A percentile compares a stretch with the other conserved stretches of the same genome.
Conservation (phyloP, 2,329 filamentous ascomycete genomes). For the Teratosphaeria pseudoeucalypti region DNA sequence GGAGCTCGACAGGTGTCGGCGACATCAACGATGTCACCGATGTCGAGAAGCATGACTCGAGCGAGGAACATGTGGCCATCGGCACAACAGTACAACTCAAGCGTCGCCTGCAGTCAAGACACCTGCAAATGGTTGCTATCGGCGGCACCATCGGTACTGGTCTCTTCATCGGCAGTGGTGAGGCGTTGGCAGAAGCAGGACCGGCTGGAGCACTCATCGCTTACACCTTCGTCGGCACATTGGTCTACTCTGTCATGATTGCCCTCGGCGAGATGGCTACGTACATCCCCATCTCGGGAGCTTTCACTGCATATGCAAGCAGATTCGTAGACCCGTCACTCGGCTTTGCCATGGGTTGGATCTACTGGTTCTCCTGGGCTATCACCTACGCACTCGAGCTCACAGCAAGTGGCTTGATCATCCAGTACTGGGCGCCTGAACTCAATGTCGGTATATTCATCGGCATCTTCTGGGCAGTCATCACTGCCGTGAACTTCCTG, state of each 20-base stretch:
- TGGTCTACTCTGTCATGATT: constrained; percentile 40
- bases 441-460: constrained; percentile 33
- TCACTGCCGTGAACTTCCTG: constrained; percentile 39
- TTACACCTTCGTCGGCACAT: constrained; percentile 34
- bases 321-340: constrained; percentile 36
- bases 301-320: constrained; percentile 41
- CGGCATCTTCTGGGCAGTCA: constrained; percentile 25
- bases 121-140: constrained; percentile 31
- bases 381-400: constrained; percentile 32
- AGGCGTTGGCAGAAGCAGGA: constrained; percentile 28
- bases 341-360: constrained; percentile 41
- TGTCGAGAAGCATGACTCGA: not conserved
- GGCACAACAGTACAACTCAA: constrained; percentile 23
- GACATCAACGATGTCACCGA: not conserved
- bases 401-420: constrained; percentile 29
- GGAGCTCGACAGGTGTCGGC: not conserved
- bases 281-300: constrained; percentile 49
- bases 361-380: constrained; percentile 34
- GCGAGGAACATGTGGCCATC: not conserved
- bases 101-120: constrained; percentile 25
- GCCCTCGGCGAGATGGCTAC: constrained; percentile 48
- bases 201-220: constrained; percentile 36
- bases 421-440: constrained; percentile 30
- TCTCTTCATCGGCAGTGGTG: constrained; percentile 33
- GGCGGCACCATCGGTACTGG: constrained; percentile 24